phyloP scores from a whole-genome alignment of 306 rosid genomes.

The Ceratonia siliqua region DNA sequence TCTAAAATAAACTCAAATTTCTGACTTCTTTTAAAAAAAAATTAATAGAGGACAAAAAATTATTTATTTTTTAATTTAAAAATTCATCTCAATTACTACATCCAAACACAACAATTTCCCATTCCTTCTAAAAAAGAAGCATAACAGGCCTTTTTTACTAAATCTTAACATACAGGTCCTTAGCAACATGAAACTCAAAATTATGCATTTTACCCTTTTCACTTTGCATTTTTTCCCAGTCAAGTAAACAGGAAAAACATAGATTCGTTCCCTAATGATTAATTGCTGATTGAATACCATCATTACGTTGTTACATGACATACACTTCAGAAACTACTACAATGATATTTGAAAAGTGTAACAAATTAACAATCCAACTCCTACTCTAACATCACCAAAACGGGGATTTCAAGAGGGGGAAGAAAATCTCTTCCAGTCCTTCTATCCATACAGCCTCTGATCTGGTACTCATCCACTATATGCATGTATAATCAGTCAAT shows the following conservation, averaged over 20 bases:
- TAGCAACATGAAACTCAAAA: background rate
- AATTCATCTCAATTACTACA: too few species aligned
- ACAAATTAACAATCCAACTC: slow-evolving; percentile 24
- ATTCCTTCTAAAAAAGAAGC: too few species aligned
- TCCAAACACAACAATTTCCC: too few species aligned
- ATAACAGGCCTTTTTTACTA: too few species aligned
- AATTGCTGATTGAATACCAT: background rate
- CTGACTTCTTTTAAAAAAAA: too few species aligned
- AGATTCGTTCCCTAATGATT: background rate
- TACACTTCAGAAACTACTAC: slow-evolving; percentile 1
- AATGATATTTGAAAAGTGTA: slow-evolving; percentile 7
- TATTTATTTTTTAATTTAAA: too few species aligned
- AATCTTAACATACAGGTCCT: too few species aligned
- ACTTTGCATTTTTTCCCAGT: background rate
- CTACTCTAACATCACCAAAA: slow-evolving; percentile 32
- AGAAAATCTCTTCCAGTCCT: slow-evolving; percentile 11
- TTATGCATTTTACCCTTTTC: background rate
- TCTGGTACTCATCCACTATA: background rate
- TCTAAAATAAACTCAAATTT: too few species aligned
- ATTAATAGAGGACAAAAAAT: too few species aligned
- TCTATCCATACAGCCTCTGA: background rate
- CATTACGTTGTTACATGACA: background rate
- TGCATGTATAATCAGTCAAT: slow-evolving; percentile 57
- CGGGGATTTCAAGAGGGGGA: background rate
- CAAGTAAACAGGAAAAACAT: background rate